These are phyloP conservation scores for Chlamydomonas eustigma DNA, from an alignment of 139 green algal genomes.

Conservation along the genomic window DNA sequence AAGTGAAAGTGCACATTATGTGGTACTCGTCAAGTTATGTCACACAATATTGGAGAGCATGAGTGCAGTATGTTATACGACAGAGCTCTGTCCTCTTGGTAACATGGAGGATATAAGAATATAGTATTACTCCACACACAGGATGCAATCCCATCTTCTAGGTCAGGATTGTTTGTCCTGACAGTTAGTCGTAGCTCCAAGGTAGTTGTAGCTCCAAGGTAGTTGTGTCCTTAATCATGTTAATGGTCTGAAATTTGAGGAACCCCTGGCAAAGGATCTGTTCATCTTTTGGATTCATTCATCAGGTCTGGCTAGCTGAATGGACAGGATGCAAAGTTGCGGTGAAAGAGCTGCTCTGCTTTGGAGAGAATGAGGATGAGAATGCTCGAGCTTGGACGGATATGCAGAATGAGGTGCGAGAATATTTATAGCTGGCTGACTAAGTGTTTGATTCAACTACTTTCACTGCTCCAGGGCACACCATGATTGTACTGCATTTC, in stretches of 20 bases:
- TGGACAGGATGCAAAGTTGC: slow-evolving; percentile 52
- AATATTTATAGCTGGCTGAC: neutral
- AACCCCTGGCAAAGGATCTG: neutral
- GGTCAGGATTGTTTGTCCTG: slow-evolving; percentile 49
- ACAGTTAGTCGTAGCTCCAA: slow-evolving; percentile 51
- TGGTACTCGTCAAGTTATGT: neutral
- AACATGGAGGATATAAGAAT: too few species aligned
- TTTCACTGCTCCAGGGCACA: too few species aligned
- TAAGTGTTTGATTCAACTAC: too few species aligned
- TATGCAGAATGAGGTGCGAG: neutral
- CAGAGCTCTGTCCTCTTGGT: too few species aligned
- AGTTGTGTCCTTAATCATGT: neutral
- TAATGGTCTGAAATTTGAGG: neutral
- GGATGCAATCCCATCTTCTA: neutral
- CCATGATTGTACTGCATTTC: too few species aligned
- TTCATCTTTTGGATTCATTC: neutral
- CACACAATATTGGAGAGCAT: neutral
- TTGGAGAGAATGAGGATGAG: slow-evolving; percentile 14
- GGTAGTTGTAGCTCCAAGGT: slow-evolving; percentile 35
- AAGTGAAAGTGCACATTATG: neutral
- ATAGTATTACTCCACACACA: neutral
- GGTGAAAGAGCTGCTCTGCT: slow-evolving; percentile 50
- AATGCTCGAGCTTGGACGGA: neutral
- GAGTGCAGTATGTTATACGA: too few species aligned
- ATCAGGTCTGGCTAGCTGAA: slow-evolving; percentile 53